These are phyloP conservation scores for Angomonas ambiguus DNA, from an alignment of 208 protist species.

Conservation along the genomic window DNA sequence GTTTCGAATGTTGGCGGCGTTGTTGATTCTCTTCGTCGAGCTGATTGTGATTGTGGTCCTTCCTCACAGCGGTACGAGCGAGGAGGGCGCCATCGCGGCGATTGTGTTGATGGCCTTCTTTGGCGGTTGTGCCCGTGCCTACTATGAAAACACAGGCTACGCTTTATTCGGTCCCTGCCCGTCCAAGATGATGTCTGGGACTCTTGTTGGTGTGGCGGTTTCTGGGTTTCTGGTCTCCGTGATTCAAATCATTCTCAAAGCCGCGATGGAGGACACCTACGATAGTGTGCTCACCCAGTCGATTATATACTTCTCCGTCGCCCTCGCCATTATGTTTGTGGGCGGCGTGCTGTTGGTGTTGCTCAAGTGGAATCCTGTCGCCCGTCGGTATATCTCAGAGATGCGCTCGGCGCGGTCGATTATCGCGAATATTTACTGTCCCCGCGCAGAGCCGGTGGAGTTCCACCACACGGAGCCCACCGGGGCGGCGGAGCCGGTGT, in stretches of 20 bases:
- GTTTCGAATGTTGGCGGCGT: constrained; percentile 43
- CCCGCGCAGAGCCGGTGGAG: background rate
- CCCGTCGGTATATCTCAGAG: constrained; percentile 63
- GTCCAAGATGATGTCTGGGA: constrained; percentile 50
- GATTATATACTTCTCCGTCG: constrained; percentile 72
- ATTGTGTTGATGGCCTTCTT: constrained; percentile 65
- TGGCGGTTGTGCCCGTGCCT: constrained; percentile 54
- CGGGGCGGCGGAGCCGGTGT: background rate
- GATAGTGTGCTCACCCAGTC: constrained; percentile 43
- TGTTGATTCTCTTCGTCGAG: constrained; percentile 51
- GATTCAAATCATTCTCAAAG: constrained; percentile 74
- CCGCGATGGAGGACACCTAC: constrained; percentile 48
- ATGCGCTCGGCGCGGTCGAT: constrained; percentile 43
- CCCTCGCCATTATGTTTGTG: constrained; percentile 58
- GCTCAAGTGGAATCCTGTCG: constrained; percentile 59
- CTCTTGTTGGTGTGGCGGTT: constrained; percentile 63
- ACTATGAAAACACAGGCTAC: constrained; percentile 89
- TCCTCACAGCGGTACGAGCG: constrained; percentile 29
- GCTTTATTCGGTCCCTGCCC: constrained; percentile 79
- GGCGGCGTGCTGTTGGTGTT: constrained; percentile 29
- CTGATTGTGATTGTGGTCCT: constrained; percentile 59
- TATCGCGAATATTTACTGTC: constrained; percentile 52
- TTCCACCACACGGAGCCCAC: background rate
- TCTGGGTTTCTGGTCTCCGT: constrained; percentile 56
- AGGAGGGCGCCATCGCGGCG: constrained; percentile 51